phyloP scores from a whole-genome alignment of 2,329 filamentous ascomycete species.

The Cryphonectria parasitica region DNA sequence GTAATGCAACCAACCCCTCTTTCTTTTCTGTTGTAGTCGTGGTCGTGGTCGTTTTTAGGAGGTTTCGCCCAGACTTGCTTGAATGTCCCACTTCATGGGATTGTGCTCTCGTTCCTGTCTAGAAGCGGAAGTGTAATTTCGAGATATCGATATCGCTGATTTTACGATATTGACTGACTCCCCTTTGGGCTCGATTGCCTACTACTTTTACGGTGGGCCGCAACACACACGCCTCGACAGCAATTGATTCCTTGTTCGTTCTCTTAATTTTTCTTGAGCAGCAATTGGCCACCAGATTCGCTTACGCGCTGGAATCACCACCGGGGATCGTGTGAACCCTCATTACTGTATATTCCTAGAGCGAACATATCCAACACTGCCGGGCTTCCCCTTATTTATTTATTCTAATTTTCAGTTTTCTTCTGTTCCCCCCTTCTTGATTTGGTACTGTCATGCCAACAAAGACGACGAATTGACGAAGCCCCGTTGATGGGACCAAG shows the following conservation, averaged over 20 bases:
- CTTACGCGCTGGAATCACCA: neutral
- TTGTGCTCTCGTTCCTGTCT: neutral
- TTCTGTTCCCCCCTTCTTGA: neutral
- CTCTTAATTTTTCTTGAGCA: neutral
- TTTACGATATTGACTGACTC: neutral
- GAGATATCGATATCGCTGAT: neutral
- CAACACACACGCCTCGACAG: neutral
- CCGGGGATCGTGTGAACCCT: neutral
- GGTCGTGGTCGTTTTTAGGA: neutral
- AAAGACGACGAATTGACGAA: neutral
- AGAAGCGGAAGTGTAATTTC: neutral
- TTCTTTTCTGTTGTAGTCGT: neutral
- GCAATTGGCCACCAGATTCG: neutral
- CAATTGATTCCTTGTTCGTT: neutral
- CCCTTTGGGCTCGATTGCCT: neutral
- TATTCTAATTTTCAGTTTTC: neutral
- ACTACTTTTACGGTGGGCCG: neutral
- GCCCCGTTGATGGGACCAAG: slow-evolving; percentile 12
- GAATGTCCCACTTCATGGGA: neutral
- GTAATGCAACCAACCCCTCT: slow-evolving; percentile 4
- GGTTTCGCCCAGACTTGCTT: neutral
- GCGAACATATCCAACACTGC: neutral
- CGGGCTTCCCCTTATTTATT: neutral
- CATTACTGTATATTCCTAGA: neutral
- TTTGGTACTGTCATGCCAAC: neutral